Conservation (phyloP, 495 filamentous ascomycete species). For the Neurospora sp. region DNA sequence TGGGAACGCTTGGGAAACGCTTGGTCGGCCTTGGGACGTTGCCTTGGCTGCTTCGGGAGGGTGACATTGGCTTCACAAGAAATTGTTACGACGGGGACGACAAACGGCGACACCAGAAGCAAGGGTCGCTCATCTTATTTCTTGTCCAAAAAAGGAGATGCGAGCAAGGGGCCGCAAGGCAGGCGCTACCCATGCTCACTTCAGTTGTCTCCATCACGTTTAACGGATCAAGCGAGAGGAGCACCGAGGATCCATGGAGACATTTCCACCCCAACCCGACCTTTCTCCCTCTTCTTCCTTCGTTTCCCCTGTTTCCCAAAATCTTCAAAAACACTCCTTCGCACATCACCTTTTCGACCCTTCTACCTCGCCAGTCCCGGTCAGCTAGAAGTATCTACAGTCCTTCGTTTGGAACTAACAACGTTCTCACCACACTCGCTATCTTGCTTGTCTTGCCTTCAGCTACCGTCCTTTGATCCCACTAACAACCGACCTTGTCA, state of each 20-base stretch:
- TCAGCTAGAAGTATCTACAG: constrained; percentile 1
- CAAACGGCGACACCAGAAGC: not conserved
- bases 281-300: not conserved
- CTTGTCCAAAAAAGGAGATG: not conserved
- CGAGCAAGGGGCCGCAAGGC: not conserved
- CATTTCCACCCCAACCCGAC: not conserved
- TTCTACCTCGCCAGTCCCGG: not conserved
- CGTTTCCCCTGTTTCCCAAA: not conserved
- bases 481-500: not conserved
- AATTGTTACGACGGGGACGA: not conserved
- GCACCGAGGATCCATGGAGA: not conserved
- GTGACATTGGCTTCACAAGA: not conserved
- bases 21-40: not conserved
- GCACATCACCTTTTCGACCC: not conserved
- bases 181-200: not conserved
- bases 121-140: not conserved
- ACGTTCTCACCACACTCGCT: not conserved
- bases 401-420: not conserved
- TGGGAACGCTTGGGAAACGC: not conserved
- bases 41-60: not conserved
- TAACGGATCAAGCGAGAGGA: not conserved
- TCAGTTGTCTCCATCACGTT: not conserved
- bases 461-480: not conserved
- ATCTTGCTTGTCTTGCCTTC: not conserved
- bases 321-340: not conserved